Evolutionary conservation across 495 filamentous ascomycete species (phyloP), one percentile per base, ranked within the genome.

Genomic region (Podospora fimiseda): DNA sequence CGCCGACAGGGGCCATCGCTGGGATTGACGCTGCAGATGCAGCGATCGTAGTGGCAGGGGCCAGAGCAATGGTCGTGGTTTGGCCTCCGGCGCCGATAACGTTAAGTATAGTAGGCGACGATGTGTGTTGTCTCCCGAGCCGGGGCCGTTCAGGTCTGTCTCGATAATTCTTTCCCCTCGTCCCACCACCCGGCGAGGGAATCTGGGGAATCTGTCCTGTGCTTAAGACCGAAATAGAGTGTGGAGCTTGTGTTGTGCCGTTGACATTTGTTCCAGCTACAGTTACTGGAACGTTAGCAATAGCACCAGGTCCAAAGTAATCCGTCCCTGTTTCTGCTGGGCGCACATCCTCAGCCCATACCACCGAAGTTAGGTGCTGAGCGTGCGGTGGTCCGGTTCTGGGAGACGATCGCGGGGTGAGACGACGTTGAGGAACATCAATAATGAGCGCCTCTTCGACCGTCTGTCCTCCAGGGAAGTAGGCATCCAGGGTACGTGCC

Each of bases 401-500:
- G 9, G 89, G 89, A 15, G 90, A 95, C 15, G 89, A 83, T 54
- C 85, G 87, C 2, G 93, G 93, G 4, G 92, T 96, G 49, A 87
- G 82, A 41, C 87, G 83, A 33, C 63, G 56, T 27, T 64, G 56
- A 3, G 90, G 91, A 13, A 94, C 83, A 59, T 96, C 90, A 60
- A 98, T 95, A 49, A 97, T 61, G 50, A 98, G 72, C 4, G 93
- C 94, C 65, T 98, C 94, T 33, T 95, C 87, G 14, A 96, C 83
- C 14, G 74, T 80, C 71, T 97, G 93, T 0, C 92, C 92, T 9
- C 86, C 89, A 4, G 93, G 88, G 62, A 82, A 98, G 64, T 93
- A 90, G 2, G 80, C 75, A 62, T 97, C 94, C 19, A 98, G 67
- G 2, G 87, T 84, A 44, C 82, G 74, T 22, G 78, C 70, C 61